Percentiles rank a stretch among this genome's conserved stretches.
These are phyloP conservation scores for Taiozyma sp. DNA, from an alignment of 1,139 yeast species.

Conservation along the genomic window DNA sequence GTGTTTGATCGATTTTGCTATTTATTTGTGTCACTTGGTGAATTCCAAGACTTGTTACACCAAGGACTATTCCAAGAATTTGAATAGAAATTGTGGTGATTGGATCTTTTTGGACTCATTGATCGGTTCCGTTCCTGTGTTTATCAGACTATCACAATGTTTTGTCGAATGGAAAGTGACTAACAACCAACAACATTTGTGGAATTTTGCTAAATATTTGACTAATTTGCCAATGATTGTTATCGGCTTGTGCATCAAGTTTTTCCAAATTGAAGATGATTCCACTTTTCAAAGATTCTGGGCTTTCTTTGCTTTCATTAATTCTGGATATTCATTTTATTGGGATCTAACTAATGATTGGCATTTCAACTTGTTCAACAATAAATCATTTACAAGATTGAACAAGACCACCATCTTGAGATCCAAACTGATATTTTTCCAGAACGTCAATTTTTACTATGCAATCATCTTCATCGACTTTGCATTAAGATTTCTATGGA, in stretches of 20 bases:
- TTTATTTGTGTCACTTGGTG: slow-evolving; percentile 36
- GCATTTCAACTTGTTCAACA: slow-evolving; percentile 57
- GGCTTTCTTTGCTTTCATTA: slow-evolving; percentile 49
- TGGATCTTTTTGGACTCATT: slow-evolving; percentile 39
- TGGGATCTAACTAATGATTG: slow-evolving; percentile 94
- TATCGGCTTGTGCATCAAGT: slow-evolving; percentile 15
- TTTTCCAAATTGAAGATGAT: slow-evolving; percentile 12
- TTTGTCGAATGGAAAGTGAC: slow-evolving; percentile 56
- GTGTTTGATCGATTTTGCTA: slow-evolving; percentile 63
- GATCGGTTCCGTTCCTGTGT: slow-evolving; percentile 53
- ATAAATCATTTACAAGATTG: slow-evolving; percentile 10
- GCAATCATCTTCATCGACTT: slow-evolving; percentile 55
- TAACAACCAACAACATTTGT: slow-evolving; percentile 47
- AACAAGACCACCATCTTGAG: slow-evolving; percentile 1
- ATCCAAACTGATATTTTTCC: slow-evolving; percentile 1
- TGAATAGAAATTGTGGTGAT: slow-evolving; percentile 30
- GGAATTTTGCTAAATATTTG: slow-evolving; percentile 69
- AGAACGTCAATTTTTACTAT: slow-evolving; percentile 33
- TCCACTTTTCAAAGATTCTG: slow-evolving; percentile 30
- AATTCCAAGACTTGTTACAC: slow-evolving; percentile 17
- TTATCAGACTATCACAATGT: slow-evolving; percentile 78
- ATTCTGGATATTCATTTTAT: slow-evolving; percentile 69
- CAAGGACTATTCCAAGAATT: slow-evolving; percentile 12
- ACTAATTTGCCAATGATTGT: slow-evolving; percentile 62
- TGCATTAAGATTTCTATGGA: slow-evolving; percentile 68